phyloP scores from a whole-genome alignment of 75 land plant genomes.

The Sequoia sempervirens region DNA sequence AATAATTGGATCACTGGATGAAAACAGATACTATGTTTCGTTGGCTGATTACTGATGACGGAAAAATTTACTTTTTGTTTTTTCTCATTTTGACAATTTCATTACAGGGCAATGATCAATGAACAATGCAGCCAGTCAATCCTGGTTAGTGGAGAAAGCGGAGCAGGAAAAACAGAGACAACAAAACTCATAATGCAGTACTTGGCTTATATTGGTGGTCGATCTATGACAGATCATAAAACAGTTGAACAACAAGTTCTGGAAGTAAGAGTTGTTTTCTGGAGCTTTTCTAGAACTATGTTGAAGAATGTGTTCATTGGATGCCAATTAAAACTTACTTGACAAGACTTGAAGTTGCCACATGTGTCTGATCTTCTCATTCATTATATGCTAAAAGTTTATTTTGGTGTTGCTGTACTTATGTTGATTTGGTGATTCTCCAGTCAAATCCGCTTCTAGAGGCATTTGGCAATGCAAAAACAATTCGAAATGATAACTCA shows the following conservation, averaged over 20 bases:
- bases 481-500: slow-evolving; percentile 95
- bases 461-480: slow-evolving; percentile 99
- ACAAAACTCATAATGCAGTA: slow-evolving; percentile 99
- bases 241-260: slow-evolving; percentile 99
- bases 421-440: slow-evolving; percentile 1
- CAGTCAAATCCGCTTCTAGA: slow-evolving; percentile 98
- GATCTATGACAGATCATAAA: slow-evolving; percentile 79
- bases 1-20: not conserved
- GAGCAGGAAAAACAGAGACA: slow-evolving; percentile 99
- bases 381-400: not conserved
- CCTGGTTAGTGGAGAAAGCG: slow-evolving; percentile 99
- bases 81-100: not conserved
- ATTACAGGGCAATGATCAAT: slow-evolving; percentile 81
- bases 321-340: not conserved
- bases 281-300: not conserved
- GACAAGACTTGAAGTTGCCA: not conserved
- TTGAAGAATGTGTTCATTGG: slow-evolving; percentile 5
- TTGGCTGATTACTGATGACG: not conserved
- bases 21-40: not conserved
- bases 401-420: not conserved
- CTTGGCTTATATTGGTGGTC: slow-evolving; percentile 94
- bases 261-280: slow-evolving; percentile 52
- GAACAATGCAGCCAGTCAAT: slow-evolving; percentile 87
- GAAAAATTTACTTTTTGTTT: not conserved
- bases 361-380: not conserved